Evolutionary conservation across 2,329 filamentous ascomycete species (phyloP), one percentile per base, ranked within the genome.

Genomic region (Sordariomycetes sp.): DNA sequence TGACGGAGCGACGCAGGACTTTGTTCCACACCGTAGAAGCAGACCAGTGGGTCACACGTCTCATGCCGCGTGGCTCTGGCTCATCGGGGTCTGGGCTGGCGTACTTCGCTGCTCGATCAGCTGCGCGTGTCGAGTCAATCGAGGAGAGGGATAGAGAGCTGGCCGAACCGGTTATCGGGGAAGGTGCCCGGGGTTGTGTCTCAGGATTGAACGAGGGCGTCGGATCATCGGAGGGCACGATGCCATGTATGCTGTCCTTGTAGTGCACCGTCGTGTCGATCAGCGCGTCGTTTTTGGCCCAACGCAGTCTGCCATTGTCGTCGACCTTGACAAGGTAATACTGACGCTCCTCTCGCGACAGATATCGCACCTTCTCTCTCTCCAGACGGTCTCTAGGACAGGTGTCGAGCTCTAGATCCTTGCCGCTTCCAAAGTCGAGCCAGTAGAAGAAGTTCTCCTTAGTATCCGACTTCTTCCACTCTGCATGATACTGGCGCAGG

Each of bases 391-490:
- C 79, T 23, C 88, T 70, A 2, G 86, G 79, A 42, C 86, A 86
- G 0, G 74, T 70, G 4, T 76, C 70, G 10, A 90, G 62, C 42
- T 90, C 81, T 28, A 92, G 52, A 25, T 72, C 55, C 44, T 66
- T 76, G 0, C 88, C 88, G 32, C 80, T 79, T 5, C 88, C 88
- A 38, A 82, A 68, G 51, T 95, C 88, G 2, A 94, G 66, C 87
- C 88, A 94, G 59, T 87, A 90, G 55, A 94, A 94, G 68, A 88
- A 95, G 51, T 92, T 94, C 53, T 94, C 82, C 5, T 77, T 73
- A 0, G 86, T 90, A 19, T 83, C 66, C 2, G 75, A 66, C 39
- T 72, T 75, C 54, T 86, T 86, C 88, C 88, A 95, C 43, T 83
- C 76, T 39, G 77, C 74, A 49, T 95, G 88, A 46, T 94, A 95